These are phyloP conservation scores for Clathrospora elynae DNA, from an alignment of 2,329 filamentous ascomycete species.

Conservation along the genomic window DNA sequence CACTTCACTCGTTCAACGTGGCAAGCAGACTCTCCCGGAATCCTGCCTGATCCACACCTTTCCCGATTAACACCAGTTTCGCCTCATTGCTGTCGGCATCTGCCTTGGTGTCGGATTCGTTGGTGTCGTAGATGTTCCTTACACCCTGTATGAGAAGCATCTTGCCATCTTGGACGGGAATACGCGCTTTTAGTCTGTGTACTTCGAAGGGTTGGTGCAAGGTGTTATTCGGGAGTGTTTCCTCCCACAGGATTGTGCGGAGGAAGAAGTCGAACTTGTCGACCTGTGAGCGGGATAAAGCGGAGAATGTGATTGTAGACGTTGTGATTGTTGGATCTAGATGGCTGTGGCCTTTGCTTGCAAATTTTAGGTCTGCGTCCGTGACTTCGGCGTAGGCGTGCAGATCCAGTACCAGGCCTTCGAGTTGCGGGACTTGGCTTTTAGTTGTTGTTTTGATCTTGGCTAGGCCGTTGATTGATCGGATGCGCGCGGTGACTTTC, in stretches of 20 bases:
- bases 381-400: slow-evolving; percentile 89
- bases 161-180: slow-evolving; percentile 67
- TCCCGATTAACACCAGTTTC: slow-evolving; percentile 44
- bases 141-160: slow-evolving; percentile 88
- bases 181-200: slow-evolving; percentile 82
- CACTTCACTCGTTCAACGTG: background rate
- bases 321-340: slow-evolving; percentile 90
- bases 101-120: slow-evolving; percentile 57
- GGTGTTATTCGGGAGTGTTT: slow-evolving; percentile 57
- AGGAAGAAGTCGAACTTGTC: slow-evolving; percentile 78
- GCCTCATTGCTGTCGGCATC: slow-evolving; percentile 11
- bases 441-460: slow-evolving; percentile 81
- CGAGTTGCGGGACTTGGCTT: slow-evolving; percentile 78
- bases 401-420: slow-evolving; percentile 85
- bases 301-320: slow-evolving; percentile 69
- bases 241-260: slow-evolving; percentile 82
- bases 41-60: slow-evolving; percentile 30
- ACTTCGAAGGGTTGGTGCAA: slow-evolving; percentile 67
- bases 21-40: slow-evolving; percentile 19
- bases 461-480: slow-evolving; percentile 87
- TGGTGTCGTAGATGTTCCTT: slow-evolving; percentile 89
- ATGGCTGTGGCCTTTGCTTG: slow-evolving; percentile 82
- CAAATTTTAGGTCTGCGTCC: slow-evolving; percentile 66
- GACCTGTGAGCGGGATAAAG: slow-evolving; percentile 63
- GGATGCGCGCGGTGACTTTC: slow-evolving; percentile 71